Evolutionary conservation across 768 basidiomycete species (phyloP), one percentile per base, ranked within the genome.

Genomic region (Suillus luteus): DNA sequence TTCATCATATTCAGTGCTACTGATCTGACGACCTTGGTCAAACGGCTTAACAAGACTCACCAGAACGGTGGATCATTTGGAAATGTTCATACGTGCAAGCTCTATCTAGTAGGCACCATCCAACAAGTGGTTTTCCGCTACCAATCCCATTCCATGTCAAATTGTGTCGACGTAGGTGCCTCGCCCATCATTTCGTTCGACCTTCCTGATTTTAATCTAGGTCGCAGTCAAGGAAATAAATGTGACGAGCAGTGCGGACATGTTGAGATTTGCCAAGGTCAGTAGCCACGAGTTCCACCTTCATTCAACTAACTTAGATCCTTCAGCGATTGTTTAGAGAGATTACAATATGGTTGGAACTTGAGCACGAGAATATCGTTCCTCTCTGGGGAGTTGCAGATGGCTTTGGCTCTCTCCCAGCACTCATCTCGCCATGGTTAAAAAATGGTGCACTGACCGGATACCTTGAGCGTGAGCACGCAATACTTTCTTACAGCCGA

Each of bases 401-500:
- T 1, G 71, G 61, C 38, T 78, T 71, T 61, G 78, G 78, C 2
- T 70, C 68, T 3, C 71, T 72, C 58, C 52, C 64, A 3, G 75
- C 77, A 1, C 76, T 76, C 73, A 66, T 78, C 17, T 78, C 65
- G 31, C 77, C 77, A 4, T 77, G 76, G 76, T 52, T 69, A 22
- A 72, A 76, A 12, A 70, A 76, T 37, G 76, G 75, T 0, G 49
- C 65, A n/a, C 67, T 77, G 5, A 65, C 65, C 2, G 43, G 60
- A 0, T 77, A 75, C 57, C 59, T 77, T 33, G 66, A 68, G 11
- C 58, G 61, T 14, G 35, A 55, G 54, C 14, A 55, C 35, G 3
- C 22, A 38, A 38, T 38, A 4, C 54, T 55, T 55, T 37, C 54
- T 37, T 22, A 31, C 49, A 51, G 10, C 15, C 10, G 9, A 4